phyloP scores from a whole-genome alignment of 192 early-diverging fungal genomes.

The Podochytrium sp. region DNA sequence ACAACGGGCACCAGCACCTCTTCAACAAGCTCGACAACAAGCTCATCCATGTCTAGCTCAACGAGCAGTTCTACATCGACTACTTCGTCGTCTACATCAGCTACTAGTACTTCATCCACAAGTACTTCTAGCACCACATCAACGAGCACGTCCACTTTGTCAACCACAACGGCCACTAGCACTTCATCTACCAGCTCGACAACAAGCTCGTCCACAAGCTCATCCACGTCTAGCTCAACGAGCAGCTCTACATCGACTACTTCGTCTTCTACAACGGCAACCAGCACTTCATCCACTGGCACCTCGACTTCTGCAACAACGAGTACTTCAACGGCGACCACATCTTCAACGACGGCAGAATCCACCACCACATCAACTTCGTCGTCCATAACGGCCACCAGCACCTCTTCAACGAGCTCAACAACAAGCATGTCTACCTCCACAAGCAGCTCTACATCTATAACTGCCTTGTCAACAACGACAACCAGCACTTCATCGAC shows the following conservation, averaged over 20 bases:
- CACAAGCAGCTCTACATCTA: neutral
- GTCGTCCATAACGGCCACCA: neutral
- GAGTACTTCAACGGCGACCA: neutral
- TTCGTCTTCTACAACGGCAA: neutral
- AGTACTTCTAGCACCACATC: neutral
- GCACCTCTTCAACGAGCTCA: neutral
- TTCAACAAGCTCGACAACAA: neutral
- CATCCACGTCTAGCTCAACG: neutral
- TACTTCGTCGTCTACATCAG: neutral
- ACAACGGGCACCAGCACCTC: neutral
- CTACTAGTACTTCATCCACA: neutral
- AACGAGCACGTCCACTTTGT: neutral
- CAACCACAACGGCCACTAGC: neutral
- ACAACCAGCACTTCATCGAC: neutral
- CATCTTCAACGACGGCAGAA: too few species aligned
- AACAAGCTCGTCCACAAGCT: neutral
- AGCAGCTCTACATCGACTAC: neutral
- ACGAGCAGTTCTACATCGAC: neutral
- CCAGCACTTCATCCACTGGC: neutral
- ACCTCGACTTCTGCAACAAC: neutral
- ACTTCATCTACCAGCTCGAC: neutral
- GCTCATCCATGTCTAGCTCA: too few species aligned
- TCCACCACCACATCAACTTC: neutral
- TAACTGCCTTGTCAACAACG: neutral
- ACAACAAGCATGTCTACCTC: too few species aligned